A percentile compares a stretch with the other conserved stretches of the same genome.
phyloP scores from a whole-genome alignment of 176 grass and related monocot genomes.

The Oryza glaberrima region DNA sequence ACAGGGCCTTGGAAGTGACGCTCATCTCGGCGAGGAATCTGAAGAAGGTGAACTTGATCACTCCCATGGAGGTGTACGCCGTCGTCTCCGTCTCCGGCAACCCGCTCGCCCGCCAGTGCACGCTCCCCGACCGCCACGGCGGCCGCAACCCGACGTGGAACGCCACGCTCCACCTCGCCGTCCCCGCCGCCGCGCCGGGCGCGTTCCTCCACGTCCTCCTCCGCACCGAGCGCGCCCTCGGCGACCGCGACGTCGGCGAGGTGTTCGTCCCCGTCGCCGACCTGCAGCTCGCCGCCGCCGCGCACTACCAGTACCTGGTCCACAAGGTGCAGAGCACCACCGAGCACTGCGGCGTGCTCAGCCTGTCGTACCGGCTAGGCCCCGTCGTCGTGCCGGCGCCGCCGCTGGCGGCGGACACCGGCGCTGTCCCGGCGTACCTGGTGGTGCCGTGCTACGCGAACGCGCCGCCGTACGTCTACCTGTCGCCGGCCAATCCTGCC shows the following conservation, averaged over 20 bases:
- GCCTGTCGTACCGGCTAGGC: conserved; percentile 51
- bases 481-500: background rate
- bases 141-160: conserved; percentile 50
- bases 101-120: conserved; percentile 28
- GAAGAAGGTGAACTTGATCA: conserved; percentile 47
- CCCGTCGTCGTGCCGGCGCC: background rate
- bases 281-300: conserved; percentile 30
- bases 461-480: background rate
- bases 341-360: conserved; percentile 43
- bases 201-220: conserved; percentile 47
- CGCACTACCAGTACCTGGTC: conserved; percentile 44
- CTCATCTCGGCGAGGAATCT: conserved; percentile 54
- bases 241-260: conserved; percentile 56
- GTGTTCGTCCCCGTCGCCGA: conserved; percentile 35
- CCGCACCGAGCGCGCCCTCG: conserved; percentile 50
- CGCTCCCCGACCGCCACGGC: conserved; percentile 37
- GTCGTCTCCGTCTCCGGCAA: conserved; percentile 44
- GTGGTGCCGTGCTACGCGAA: background rate
- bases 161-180: conserved; percentile 33
- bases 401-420: background rate
- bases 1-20: conserved; percentile 53
- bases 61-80: conserved; percentile 54
- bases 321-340: conserved; percentile 30
- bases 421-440: background rate
- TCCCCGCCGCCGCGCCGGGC: conserved; percentile 18